Evolutionary conservation across 352 stramenopile species (phyloP), one percentile per base, ranked within the genome.

Genomic region (Peronospora belbahrii): DNA sequence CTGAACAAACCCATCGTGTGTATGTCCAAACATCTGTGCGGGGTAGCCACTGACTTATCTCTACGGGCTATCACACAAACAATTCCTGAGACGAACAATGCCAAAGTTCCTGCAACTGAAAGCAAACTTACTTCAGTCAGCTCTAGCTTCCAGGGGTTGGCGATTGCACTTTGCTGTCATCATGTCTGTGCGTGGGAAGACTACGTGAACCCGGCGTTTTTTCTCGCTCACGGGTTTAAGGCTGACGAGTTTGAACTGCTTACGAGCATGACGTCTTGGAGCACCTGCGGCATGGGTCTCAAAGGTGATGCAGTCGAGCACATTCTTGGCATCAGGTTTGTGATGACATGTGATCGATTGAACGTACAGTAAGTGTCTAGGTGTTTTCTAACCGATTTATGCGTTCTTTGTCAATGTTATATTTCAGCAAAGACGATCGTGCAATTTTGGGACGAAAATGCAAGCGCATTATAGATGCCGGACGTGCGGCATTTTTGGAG

Each of bases 1-100:
- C 22, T 32, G 0, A 44, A 70, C 34, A 70, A 67, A 23, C 58
- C 69, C 0, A 53, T 93, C 14, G 74, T 93, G 6, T 82, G 74
- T 48, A 89, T 93, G 64, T 93, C 81, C 40, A 93, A 93, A 56
- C 81, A 93, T 38, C 47, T 93, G 24, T 93, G 81, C 25, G 81
- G 81, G 6, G 78, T 90, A 31, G 81, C 81, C 28, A 92, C 81
- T 0, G 81, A 92, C 41, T 39, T 92, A 23, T 92, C 81, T 15
- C 51, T 92, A 32, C 74, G 80, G 37, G 70, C 77, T 18, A 69
- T 89, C 19, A 58, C 61, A 2, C 62, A 82, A 42, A 88, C 71
- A 11, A 45, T 88, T 13, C 64, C 71, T 37, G 15, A 42, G 8
- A 7, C 15, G 2, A 28, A 37, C 2, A 43, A 10, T 31, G 33